phyloP scores from a whole-genome alignment of 208 protist species.

The Angomonas deanei region DNA sequence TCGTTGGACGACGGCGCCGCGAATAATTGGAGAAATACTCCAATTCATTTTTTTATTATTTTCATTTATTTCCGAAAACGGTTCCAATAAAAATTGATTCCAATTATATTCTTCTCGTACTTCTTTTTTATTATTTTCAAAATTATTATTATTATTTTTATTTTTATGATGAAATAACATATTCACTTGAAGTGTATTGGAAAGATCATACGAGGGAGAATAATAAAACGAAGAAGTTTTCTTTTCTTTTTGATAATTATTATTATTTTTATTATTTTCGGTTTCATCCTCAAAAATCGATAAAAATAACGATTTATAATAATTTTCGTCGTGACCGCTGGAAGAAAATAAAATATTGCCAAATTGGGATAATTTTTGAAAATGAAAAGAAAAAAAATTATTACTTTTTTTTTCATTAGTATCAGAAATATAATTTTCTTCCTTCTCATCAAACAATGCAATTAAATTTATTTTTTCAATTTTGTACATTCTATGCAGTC shows the following conservation, averaged over 20 bases:
- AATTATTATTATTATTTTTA: not conserved
- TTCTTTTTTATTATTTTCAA: not conserved
- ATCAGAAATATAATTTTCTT: too few species aligned
- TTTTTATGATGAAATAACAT: constrained; percentile 33
- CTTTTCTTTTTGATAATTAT: not conserved
- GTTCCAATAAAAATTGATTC: constrained; percentile 83
- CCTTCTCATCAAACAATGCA: too few species aligned
- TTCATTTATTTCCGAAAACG: constrained; percentile 23
- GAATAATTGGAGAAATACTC: constrained; percentile 4
- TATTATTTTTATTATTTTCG: not conserved
- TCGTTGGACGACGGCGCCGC: constrained; percentile 24
- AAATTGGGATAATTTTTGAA: too few species aligned
- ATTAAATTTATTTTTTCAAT: not conserved
- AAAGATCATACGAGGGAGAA: constrained; percentile 95
- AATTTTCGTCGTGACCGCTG: not conserved
- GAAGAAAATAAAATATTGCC: too few species aligned
- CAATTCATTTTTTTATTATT: not conserved
- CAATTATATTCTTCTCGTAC: constrained; percentile 71
- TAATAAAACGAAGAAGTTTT: constrained; percentile 90
- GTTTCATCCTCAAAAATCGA: not conserved
- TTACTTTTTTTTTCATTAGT: too few species aligned
- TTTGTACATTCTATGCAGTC: not conserved
- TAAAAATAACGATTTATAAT: not conserved
- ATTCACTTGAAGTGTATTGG: constrained; percentile 93
- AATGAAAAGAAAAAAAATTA: too few species aligned